Evolutionary conservation across 495 filamentous ascomycete species (phyloP).

Genomic region (Podospora pseudocomata): DNA sequence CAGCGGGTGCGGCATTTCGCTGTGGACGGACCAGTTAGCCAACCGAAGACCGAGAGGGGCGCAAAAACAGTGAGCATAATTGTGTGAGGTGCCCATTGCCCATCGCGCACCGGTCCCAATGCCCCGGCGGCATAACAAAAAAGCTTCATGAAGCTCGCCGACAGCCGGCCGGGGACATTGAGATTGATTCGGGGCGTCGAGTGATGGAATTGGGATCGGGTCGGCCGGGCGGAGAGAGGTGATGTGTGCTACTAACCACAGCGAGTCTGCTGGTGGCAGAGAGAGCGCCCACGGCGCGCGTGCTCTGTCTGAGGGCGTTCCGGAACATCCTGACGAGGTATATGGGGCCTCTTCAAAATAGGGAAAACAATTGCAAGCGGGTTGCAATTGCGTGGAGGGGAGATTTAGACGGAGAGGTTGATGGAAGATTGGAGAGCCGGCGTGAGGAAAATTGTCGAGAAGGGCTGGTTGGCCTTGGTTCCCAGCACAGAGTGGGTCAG

Average conservation of each 20-base stretch:
- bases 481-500: slow-evolving; percentile 16
- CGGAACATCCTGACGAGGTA: slow-evolving; percentile 74
- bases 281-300: slow-evolving; percentile 87
- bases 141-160: slow-evolving; percentile 49
- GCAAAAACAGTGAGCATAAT: slow-evolving; percentile 37
- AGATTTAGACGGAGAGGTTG: slow-evolving; percentile 38
- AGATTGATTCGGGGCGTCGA: slow-evolving; percentile 29
- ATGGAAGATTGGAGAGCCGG: slow-evolving; percentile 32
- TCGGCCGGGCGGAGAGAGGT: slow-evolving; percentile 36
- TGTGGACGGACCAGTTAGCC: slow-evolving; percentile 52
- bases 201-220: slow-evolving; percentile 39
- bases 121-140: slow-evolving; percentile 21
- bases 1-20: slow-evolving; percentile 78
- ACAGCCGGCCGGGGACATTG: slow-evolving; percentile 31
- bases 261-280: slow-evolving; percentile 85
- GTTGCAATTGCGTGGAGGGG: slow-evolving; percentile 51
- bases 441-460: slow-evolving; percentile 39
- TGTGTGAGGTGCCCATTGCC: slow-evolving; percentile 34
- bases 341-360: slow-evolving; percentile 35
- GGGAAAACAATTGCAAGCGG: slow-evolving; percentile 48
- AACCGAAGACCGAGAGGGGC: slow-evolving; percentile 44
- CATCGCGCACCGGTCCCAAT: slow-evolving; percentile 27
- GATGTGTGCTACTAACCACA: slow-evolving; percentile 65
- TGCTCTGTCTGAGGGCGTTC: slow-evolving; percentile 93
- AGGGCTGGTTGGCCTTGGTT: slow-evolving; percentile 35